Conservation (phyloP, 768 basidiomycete species). For the Paxillus rubicundulus region DNA sequence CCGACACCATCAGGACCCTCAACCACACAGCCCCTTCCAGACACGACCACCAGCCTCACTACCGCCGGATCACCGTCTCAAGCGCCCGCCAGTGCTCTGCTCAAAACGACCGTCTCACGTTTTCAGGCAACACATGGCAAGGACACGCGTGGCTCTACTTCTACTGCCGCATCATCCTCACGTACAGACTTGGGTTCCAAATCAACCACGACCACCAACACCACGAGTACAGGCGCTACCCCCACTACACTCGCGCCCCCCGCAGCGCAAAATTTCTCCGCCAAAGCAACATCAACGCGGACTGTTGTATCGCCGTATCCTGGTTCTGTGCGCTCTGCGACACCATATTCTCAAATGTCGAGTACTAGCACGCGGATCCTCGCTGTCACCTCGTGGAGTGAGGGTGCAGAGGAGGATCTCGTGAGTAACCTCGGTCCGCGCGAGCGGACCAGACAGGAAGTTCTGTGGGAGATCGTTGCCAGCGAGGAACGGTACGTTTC, state of each 20-base stretch:
- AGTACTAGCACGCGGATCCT: constrained; percentile 69
- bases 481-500: constrained; percentile 83
- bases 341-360: constrained; percentile 81
- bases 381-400: constrained; percentile 85
- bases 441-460: constrained; percentile 94
- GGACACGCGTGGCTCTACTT: constrained; percentile 62
- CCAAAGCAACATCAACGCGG: constrained; percentile 59
- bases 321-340: constrained; percentile 74
- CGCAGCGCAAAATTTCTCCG: constrained; percentile 51
- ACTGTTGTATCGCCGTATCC: constrained; percentile 60
- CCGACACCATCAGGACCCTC: constrained; percentile 58
- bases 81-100: constrained; percentile 29
- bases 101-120: constrained; percentile 72
- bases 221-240: constrained; percentile 51
- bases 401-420: constrained; percentile 91
- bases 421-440: constrained; percentile 90
- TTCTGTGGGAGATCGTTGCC: constrained; percentile 93
- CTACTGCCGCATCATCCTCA: constrained; percentile 58
- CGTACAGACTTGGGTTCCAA: constrained; percentile 59
- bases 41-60: constrained; percentile 38
- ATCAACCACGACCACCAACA: constrained; percentile 39
- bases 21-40: constrained; percentile 50
- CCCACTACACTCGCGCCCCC: constrained; percentile 60
- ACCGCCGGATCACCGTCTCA: constrained; percentile 31
- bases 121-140: constrained; percentile 74